These are phyloP conservation scores for Aspergillus leporis DNA, from an alignment of 495 filamentous ascomycete genomes.

Conservation along the genomic window DNA sequence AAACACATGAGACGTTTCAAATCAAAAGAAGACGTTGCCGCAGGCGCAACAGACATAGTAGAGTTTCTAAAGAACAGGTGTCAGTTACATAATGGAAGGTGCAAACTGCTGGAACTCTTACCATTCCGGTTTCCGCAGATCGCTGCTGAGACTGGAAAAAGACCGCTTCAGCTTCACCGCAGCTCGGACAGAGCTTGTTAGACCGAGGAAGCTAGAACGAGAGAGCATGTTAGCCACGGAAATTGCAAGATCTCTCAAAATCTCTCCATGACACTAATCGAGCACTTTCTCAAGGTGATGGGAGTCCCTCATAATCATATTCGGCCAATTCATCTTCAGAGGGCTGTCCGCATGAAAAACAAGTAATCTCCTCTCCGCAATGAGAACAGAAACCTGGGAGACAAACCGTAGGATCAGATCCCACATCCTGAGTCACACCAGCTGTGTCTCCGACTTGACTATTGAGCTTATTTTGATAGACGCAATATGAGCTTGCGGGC, in stretches of 20 bases:
- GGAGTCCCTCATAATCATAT: conserved; percentile 16
- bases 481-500: conserved; percentile 77
- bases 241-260: conserved; percentile 13
- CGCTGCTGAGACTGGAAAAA: conserved; percentile 99
- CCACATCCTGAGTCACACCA: conserved; percentile 95
- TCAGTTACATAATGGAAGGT: conserved; percentile 2
- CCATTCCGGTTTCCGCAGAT: conserved; percentile 96
- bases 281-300: conserved; percentile 9
- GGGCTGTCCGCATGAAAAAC: conserved; percentile 42
- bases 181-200: conserved; percentile 78
- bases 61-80: conserved; percentile 68
- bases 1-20: conserved; percentile 18
- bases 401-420: conserved; percentile 96
- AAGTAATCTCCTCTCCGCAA: conserved; percentile 54
- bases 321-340: conserved; percentile 20
- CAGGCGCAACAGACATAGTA: conserved; percentile 96
- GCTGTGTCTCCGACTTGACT: conserved; percentile 91
- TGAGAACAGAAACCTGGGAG: conserved; percentile 50
- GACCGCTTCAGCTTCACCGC: conserved; percentile 82
- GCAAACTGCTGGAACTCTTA: conserved; percentile 45
- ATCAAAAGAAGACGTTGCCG: conserved; percentile 76
- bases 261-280: conserved; percentile 12
- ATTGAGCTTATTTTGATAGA: conserved; percentile 89
- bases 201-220: conserved; percentile 77
- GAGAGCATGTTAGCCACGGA: conserved; percentile 49